Percentiles rank a stretch among this genome's conserved stretches.
Conservation (phyloP, 345 rosid species). For the Camelina neglecta region DNA sequence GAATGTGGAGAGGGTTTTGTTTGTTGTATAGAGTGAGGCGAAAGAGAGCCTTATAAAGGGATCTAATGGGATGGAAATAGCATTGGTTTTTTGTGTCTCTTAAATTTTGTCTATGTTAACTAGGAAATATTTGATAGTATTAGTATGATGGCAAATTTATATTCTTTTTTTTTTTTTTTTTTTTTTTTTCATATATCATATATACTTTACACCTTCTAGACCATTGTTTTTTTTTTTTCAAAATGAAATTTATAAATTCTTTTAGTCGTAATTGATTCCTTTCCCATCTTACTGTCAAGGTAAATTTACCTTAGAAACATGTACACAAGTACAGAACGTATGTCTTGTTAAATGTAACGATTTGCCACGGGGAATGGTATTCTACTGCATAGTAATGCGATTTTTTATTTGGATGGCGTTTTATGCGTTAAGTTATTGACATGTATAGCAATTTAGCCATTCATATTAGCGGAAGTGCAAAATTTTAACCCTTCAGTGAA, state of each 20-base stretch:
- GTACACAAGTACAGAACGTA: no score
- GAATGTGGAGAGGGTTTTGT: conserved; percentile 18
- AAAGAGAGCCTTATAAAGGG: conserved; percentile 35
- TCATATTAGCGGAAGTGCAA: conserved; percentile 38
- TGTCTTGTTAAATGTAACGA: background rate
- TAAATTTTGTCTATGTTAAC: conserved; percentile 26
- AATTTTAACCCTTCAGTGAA: conserved; percentile 57
- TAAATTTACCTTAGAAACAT: background rate
- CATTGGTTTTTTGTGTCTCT: conserved; percentile 8
- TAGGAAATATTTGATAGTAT: conserved; percentile 6
- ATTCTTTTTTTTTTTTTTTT: background rate
- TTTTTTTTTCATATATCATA: background rate
- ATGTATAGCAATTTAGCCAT: background rate
- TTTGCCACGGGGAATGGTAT: background rate
- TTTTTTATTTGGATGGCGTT: background rate
- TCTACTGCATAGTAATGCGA: background rate
- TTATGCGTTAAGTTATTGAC: conserved; percentile 41
- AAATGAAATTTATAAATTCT: conserved; percentile 10
- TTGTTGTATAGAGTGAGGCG: conserved; percentile 39
- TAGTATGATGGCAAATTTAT: background rate
- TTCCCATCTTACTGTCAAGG: background rate
- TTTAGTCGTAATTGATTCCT: background rate
- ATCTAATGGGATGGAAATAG: conserved; percentile 22
- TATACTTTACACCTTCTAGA: background rate
- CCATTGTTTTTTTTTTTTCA: background rate